These are phyloP conservation scores for Gypsophila paniculata DNA, from an alignment of 179 eudicot species.

Conservation along the genomic window DNA sequence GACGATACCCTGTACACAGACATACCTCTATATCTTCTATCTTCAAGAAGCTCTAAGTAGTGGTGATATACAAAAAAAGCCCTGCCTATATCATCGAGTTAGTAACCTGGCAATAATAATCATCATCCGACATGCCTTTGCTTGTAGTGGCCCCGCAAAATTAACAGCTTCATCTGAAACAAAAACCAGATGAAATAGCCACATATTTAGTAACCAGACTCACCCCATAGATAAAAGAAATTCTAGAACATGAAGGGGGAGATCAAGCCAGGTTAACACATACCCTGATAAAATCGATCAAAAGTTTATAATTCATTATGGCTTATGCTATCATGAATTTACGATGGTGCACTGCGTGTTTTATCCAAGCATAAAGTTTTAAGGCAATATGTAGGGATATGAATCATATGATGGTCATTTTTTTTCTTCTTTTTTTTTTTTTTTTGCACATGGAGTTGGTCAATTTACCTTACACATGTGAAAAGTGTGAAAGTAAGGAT, in stretches of 20 bases:
- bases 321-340: too few species aligned
- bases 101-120: constrained; percentile 28
- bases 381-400: too few species aligned
- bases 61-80: constrained; percentile 57
- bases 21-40: constrained; percentile 55
- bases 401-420: too few species aligned
- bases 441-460: too few species aligned
- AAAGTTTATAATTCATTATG: too few species aligned
- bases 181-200: background rate
- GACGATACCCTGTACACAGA: constrained; percentile 54
- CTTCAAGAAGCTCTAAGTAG: constrained; percentile 43
- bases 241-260: background rate
- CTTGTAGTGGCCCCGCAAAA: constrained; percentile 29
- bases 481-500: too few species aligned
- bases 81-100: constrained; percentile 30
- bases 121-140: constrained; percentile 36
- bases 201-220: background rate
- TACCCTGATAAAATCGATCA: too few species aligned
- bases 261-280: too few species aligned
- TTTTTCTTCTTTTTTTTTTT: too few species aligned
- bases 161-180: constrained; percentile 47
- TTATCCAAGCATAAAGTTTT: too few species aligned
- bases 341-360: too few species aligned
- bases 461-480: too few species aligned
- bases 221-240: background rate